Conservation (phyloP, 306 rosid genomes). For the Neltuma alba region DNA sequence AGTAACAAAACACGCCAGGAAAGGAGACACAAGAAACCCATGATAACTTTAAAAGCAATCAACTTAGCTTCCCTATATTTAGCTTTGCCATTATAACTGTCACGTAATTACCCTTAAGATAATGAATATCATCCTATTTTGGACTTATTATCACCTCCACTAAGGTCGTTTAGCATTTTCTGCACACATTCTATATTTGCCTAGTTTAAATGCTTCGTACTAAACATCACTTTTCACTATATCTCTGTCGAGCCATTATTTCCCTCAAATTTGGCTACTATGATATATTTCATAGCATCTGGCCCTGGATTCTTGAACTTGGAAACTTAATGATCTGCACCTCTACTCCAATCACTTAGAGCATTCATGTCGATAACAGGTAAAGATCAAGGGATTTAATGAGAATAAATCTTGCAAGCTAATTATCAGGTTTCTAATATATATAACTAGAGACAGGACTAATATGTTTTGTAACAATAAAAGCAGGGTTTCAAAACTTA, state of each 20-base stretch:
- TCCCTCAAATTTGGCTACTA: constrained; percentile 8
- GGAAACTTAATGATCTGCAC: constrained; percentile 2
- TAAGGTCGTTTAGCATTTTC: not conserved
- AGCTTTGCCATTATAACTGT: not conserved
- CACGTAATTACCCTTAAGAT: not conserved
- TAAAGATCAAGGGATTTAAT: constrained; percentile 4
- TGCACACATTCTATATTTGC: not conserved
- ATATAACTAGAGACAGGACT: constrained; percentile 29
- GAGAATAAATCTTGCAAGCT: not conserved
- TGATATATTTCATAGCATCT: constrained; percentile 6
- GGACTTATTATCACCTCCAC: too few relatives aligned
- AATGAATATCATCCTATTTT: too few relatives aligned
- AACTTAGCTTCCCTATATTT: not conserved
- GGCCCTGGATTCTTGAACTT: constrained; percentile 5
- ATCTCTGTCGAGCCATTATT: not conserved
- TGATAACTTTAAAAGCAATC: not conserved
- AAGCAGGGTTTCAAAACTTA: too few relatives aligned
- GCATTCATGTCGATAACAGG: constrained; percentile 21
- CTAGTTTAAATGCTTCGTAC: not conserved
- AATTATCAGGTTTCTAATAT: not conserved
- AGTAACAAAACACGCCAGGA: not conserved
- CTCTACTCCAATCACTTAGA: constrained; percentile 1
- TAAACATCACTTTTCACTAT: not conserved
- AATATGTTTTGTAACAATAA: not conserved
- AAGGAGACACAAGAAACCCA: too few relatives aligned